Conservation (phyloP, 2,329 filamentous ascomycete species). For the Neofusicoccum kwambonambiense region DNA sequence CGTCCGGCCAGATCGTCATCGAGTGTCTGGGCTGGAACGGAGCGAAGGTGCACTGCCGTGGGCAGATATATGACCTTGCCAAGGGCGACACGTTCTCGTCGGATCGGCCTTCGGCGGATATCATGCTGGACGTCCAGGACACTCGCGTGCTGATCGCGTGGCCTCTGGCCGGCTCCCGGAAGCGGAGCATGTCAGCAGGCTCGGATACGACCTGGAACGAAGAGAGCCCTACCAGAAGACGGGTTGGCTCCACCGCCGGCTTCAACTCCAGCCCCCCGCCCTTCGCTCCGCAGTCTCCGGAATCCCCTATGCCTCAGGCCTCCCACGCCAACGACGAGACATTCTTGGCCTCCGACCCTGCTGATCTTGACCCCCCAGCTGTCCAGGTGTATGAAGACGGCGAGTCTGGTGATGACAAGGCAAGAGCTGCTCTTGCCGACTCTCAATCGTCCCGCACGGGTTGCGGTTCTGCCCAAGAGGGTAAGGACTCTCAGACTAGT, state of each 20-base stretch:
- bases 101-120: slow-evolving; percentile 81
- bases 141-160: slow-evolving; percentile 85
- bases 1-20: slow-evolving; percentile 79
- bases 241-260: slow-evolving; percentile 36
- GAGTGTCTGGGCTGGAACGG: slow-evolving; percentile 96
- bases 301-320: slow-evolving; percentile 57
- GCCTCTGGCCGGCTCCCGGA: slow-evolving; percentile 55
- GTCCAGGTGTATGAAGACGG: slow-evolving; percentile 41
- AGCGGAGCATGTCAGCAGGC: slow-evolving; percentile 29
- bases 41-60: slow-evolving; percentile 86
- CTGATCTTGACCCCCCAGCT: slow-evolving; percentile 11
- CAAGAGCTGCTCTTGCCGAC: slow-evolving; percentile 23
- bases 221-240: slow-evolving; percentile 49
- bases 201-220: slow-evolving; percentile 65
- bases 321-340: slow-evolving; percentile 34
- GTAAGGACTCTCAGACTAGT: slow-evolving; percentile 24
- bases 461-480: slow-evolving; percentile 34
- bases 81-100: slow-evolving; percentile 91
- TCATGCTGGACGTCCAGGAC: slow-evolving; percentile 95
- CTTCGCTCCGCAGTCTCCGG: slow-evolving; percentile 69
- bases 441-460: slow-evolving; percentile 30
- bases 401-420: slow-evolving; percentile 30
- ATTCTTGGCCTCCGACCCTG: slow-evolving; percentile 44
- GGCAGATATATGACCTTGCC: slow-evolving; percentile 76
- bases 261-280: slow-evolving; percentile 61